These are phyloP conservation scores for Hypoxylon fragiforme DNA, from an alignment of 495 filamentous ascomycete species.

Conservation along the genomic window DNA sequence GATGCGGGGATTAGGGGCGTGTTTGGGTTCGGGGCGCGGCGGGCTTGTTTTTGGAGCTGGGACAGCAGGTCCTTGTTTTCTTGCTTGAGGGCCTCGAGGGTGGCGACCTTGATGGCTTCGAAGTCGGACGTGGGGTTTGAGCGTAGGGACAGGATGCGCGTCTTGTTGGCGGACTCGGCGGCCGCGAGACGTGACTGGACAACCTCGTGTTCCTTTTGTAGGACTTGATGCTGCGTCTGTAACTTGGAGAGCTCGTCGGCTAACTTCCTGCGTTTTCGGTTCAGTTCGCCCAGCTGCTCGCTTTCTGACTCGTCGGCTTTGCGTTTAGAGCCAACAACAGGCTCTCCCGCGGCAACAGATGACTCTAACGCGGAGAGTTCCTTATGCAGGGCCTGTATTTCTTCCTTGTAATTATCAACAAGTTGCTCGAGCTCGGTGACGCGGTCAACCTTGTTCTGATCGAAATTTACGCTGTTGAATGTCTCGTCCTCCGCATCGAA, in stretches of 20 bases:
- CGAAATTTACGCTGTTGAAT: slow-evolving; percentile 74
- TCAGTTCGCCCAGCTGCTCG: slow-evolving; percentile 79
- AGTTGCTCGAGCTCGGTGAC: slow-evolving; percentile 82
- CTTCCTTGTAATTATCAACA: slow-evolving; percentile 85
- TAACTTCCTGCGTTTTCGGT: slow-evolving; percentile 80
- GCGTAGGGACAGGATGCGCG: slow-evolving; percentile 82
- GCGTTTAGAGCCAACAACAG: slow-evolving; percentile 60
- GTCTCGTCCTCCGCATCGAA: slow-evolving; percentile 89
- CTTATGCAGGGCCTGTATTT: slow-evolving; percentile 71
- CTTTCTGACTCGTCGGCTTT: slow-evolving; percentile 61
- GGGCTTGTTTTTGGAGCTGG: slow-evolving; percentile 63
- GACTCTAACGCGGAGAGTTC: slow-evolving; percentile 69
- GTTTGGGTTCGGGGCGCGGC: slow-evolving; percentile 35
- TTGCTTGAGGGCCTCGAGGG: slow-evolving; percentile 71
- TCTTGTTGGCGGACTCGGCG: slow-evolving; percentile 73
- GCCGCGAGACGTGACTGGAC: slow-evolving; percentile 68
- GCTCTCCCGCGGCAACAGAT: slow-evolving; percentile 32
- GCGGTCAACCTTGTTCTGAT: slow-evolving; percentile 73
- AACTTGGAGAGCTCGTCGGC: slow-evolving; percentile 75
- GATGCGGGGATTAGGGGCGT: slow-evolving; percentile 68
- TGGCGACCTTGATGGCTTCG: slow-evolving; percentile 78
- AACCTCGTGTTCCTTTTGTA: slow-evolving; percentile 76
- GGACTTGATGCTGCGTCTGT: slow-evolving; percentile 64
- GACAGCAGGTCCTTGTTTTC: slow-evolving; percentile 84
- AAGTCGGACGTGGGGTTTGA: slow-evolving; percentile 85